Conservation (phyloP, 1,139 yeast species). For the Yamadazyma diospyri region DNA sequence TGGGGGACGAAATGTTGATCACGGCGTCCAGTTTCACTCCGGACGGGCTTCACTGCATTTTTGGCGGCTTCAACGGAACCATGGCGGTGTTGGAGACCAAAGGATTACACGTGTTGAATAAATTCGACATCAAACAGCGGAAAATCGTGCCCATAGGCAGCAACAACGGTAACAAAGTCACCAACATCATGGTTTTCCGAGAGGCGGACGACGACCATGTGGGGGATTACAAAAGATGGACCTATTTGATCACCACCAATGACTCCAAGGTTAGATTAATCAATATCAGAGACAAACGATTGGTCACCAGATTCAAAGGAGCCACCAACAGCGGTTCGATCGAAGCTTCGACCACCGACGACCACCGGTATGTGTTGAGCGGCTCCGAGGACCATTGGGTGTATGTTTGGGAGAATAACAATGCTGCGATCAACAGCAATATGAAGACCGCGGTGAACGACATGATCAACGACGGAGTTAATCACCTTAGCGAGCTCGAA, state of each 20-base stretch:
- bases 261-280: slow-evolving; percentile 76
- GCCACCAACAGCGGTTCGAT: slow-evolving; percentile 67
- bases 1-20: slow-evolving; percentile 57
- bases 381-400: slow-evolving; percentile 73
- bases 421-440: slow-evolving; percentile 37
- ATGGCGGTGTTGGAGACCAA: slow-evolving; percentile 61
- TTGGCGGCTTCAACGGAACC: slow-evolving; percentile 82
- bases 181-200: slow-evolving; percentile 37
- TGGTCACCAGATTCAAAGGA: slow-evolving; percentile 74
- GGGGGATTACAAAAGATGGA: slow-evolving; percentile 24
- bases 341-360: slow-evolving; percentile 61
- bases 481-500: slow-evolving; percentile 30
- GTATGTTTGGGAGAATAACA: slow-evolving; percentile 64
- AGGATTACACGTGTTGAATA: slow-evolving; percentile 53
- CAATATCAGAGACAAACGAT: slow-evolving; percentile 49
- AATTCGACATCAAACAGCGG: slow-evolving; percentile 48
- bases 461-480: slow-evolving; percentile 32
- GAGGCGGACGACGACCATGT: slow-evolving; percentile 13
- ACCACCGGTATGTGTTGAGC: slow-evolving; percentile 45
- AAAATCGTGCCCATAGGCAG: slow-evolving; percentile 25
- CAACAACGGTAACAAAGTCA: slow-evolving; percentile 36
- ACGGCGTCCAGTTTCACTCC: slow-evolving; percentile 74
- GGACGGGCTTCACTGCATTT: slow-evolving; percentile 60
- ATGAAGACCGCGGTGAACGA: slow-evolving; percentile 34
- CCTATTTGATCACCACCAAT: slow-evolving; percentile 62